Conservation (phyloP, 176 grass and related monocot species). For the Thalia dealbata region DNA sequence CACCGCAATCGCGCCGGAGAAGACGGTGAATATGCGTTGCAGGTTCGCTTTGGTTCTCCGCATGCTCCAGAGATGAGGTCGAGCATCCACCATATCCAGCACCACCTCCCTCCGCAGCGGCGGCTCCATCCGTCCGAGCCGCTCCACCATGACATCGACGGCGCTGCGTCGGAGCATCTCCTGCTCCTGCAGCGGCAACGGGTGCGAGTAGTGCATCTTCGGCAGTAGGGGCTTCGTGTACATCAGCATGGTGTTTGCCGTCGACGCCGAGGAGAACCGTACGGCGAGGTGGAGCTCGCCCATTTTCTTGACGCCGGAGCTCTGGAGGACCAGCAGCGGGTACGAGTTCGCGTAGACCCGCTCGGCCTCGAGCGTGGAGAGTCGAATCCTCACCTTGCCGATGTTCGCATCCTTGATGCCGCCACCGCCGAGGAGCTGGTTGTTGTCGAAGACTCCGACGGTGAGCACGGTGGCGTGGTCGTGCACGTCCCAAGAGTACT, state of each 20-base stretch:
- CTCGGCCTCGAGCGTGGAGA: background rate
- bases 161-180: background rate
- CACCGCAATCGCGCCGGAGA: background rate
- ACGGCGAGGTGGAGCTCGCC: background rate
- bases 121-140: slow-evolving; percentile 6
- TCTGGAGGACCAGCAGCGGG: background rate
- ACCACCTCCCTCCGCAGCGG: slow-evolving; percentile 7
- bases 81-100: background rate
- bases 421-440: slow-evolving; percentile 23
- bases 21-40: background rate
- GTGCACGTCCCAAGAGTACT: slow-evolving; percentile 85
- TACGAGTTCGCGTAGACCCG: slow-evolving; percentile 2
- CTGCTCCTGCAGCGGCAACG: background rate
- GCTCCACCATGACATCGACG: background rate
- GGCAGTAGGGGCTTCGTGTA: slow-evolving; percentile 3
- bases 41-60: slow-evolving; percentile 7
- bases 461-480: slow-evolving; percentile 92
- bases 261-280: background rate
- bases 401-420: background rate
- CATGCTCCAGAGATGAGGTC: slow-evolving; percentile 7
- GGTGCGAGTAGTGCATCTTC: slow-evolving; percentile 3
- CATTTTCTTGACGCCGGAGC: background rate
- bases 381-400: background rate
- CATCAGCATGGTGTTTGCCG: background rate
- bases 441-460: slow-evolving; percentile 78